phyloP scores from a whole-genome alignment of 208 protist species.

The Histomonas meleagridis region DNA sequence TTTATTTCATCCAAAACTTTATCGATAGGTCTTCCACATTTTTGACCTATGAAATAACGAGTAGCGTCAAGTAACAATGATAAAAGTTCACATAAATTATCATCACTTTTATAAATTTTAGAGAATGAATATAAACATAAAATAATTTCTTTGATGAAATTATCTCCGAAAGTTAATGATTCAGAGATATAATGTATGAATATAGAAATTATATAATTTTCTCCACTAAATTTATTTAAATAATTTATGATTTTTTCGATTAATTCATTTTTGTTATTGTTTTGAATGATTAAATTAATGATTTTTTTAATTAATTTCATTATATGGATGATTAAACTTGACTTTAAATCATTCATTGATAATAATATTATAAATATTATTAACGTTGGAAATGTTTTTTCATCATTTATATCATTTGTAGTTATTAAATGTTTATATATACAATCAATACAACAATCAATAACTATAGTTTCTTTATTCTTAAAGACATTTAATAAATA shows the following conservation, averaged over 20 bases:
- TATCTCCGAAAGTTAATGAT: not conserved
- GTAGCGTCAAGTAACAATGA: too few species aligned
- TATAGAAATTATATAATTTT: not conserved
- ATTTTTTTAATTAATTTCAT: not conserved
- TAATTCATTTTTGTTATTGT: not conserved
- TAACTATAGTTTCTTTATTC: not conserved
- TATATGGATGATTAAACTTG: not conserved
- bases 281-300: not conserved
- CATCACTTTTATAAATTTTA: not conserved
- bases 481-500: not conserved
- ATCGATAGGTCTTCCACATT: too few species aligned
- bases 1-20: too few species aligned
- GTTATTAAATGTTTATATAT: not conserved
- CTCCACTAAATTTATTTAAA: not conserved
- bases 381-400: not conserved
- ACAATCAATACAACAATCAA: not conserved
- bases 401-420: not conserved
- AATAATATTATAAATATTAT: not conserved
- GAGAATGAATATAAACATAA: not conserved
- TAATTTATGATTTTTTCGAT: not conserved
- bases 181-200: not conserved
- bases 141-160: not conserved
- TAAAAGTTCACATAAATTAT: not conserved
- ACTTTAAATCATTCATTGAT: not conserved
- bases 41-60: too few species aligned